Base-by-base conservation (phyloP, 2,329 filamentous ascomycete species). In the Phialophora chinensis region DNA sequence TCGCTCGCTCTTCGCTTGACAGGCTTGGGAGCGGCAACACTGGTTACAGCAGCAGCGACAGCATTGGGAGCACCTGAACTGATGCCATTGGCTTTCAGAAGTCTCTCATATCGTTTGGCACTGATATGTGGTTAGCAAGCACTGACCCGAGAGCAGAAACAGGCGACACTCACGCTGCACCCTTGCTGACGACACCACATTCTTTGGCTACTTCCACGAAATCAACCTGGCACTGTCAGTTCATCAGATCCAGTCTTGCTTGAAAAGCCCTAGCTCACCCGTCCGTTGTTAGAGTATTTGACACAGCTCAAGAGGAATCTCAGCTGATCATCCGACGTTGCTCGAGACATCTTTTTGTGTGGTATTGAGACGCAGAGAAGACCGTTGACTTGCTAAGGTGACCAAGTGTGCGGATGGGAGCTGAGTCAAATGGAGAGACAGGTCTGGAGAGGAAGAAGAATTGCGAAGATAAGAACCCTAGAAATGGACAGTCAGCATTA, bases 281-380 rank as follows among this genome's bases (percentile, higher is more conserved):
- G 87, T 67, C 88, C 88, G 68, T 83, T 82, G 72, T 78, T 82
- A 10, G 86, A 84, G 76, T 88, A 78, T 61, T 84, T 83, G 75
- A 91, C 89, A 77, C 89, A 91, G 61, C 82, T 81, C 57, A 91
- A 83, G 27, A 91, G 81, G 75, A 91, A 90, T 68, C 83, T 85
- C 77, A 91, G 83, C 71, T 90, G 87, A 31, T 87, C 82, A 23
- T 85, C 79, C 31, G 86, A 83, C 25, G 79, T 78, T 65, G 80
- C 75, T 47, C 76, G 75, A 70, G 85, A 79, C 86, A 88, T 88
- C 29, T 20, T 38, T 14, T n/a, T 1, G 42, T 50, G n/a, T 20
- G 42, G 25, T 31, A 7, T 17, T 20, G 17, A 27, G 27, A 25
- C 17, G 3, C 27, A 31, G 20, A 20, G 57, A 11, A 27, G 25